A percentile compares a stretch with the other conserved stretches of the same genome.
phyloP scores from a whole-genome alignment of 2,329 filamentous ascomycete genomes.

The Monilinia polystroma region DNA sequence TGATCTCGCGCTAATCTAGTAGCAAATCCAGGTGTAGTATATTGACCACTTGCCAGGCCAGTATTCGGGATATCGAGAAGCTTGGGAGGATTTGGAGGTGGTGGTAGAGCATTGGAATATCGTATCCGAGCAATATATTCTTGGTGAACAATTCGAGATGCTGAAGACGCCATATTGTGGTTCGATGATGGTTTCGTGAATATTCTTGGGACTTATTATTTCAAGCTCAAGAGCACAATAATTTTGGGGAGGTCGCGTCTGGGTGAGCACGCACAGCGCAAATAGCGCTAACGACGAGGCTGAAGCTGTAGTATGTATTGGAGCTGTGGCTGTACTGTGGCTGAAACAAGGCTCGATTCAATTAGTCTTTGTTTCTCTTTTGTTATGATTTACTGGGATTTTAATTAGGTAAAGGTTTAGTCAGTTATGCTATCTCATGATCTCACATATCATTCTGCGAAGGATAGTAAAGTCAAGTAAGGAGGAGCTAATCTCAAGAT shows the following conservation, averaged over 20 bases:
- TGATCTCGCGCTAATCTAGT: conserved; percentile 87
- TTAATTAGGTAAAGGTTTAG: no score
- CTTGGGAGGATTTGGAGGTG: conserved; percentile 92
- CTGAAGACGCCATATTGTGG: conserved; percentile 36
- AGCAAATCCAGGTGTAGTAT: conserved; percentile 86
- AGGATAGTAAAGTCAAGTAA: no score
- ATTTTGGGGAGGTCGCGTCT: conserved; percentile 23
- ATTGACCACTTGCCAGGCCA: conserved; percentile 80
- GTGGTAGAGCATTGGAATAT: conserved; percentile 93
- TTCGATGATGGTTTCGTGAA: conserved; percentile 12
- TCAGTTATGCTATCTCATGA: no score
- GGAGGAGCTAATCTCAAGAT: no score
- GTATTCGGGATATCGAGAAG: conserved; percentile 95
- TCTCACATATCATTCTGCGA: no score
- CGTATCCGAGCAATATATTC: conserved; percentile 96
- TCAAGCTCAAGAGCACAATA: conserved; percentile 6
- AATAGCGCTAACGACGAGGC: conserved; percentile 24
- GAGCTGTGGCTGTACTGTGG: neutral
- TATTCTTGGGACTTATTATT: conserved; percentile 1
- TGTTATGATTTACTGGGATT: no score
- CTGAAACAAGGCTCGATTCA: neutral
- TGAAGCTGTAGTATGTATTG: neutral
- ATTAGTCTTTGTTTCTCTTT: no score
- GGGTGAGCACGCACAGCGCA: conserved; percentile 12
- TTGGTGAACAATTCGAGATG: conserved; percentile 64